phyloP scores from a whole-genome alignment of 352 stramenopile species.

The Elongisporangium undulatum region DNA sequence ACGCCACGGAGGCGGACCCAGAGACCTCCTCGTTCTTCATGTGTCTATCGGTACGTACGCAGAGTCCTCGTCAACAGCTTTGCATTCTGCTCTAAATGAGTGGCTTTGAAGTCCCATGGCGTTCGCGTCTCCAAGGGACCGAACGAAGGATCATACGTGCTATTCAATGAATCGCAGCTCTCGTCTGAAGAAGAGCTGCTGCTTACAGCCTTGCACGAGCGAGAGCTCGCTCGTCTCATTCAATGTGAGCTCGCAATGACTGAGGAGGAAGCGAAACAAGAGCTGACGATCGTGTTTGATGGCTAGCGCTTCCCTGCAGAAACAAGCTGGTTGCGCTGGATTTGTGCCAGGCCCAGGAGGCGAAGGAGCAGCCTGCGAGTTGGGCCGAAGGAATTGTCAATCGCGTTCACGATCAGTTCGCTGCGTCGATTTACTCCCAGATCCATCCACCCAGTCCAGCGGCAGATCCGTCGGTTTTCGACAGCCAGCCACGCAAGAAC shows the following conservation, averaged over 20 bases:
- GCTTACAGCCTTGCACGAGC: conserved; percentile 57
- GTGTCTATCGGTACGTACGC: conserved; percentile 41
- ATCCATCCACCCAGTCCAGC: no score
- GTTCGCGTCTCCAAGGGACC: conserved; percentile 42
- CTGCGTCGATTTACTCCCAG: no score
- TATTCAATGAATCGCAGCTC: conserved; percentile 67
- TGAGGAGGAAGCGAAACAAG: background rate
- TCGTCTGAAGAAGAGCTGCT: conserved; percentile 69
- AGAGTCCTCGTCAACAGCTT: no score
- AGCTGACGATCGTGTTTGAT: background rate
- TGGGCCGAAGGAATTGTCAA: no score
- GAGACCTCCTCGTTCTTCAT: conserved; percentile 48
- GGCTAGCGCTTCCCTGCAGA: conserved; percentile 50
- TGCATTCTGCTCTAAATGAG: background rate
- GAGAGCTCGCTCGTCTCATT: conserved; percentile 54
- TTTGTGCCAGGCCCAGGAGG: conserved; percentile 52
- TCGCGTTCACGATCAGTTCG: no score
- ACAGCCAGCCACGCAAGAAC: no score
- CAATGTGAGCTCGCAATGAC: conserved; percentile 21
- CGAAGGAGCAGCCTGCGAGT: conserved; percentile 18
- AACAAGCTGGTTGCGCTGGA: conserved; percentile 68
- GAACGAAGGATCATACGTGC: conserved; percentile 61
- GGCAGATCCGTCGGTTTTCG: no score
- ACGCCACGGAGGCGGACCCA: conserved; percentile 17
- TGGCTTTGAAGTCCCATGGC: conserved; percentile 51